phyloP scores from a whole-genome alignment of 2,329 filamentous ascomycete genomes.

The Fusarium bulbicola region DNA sequence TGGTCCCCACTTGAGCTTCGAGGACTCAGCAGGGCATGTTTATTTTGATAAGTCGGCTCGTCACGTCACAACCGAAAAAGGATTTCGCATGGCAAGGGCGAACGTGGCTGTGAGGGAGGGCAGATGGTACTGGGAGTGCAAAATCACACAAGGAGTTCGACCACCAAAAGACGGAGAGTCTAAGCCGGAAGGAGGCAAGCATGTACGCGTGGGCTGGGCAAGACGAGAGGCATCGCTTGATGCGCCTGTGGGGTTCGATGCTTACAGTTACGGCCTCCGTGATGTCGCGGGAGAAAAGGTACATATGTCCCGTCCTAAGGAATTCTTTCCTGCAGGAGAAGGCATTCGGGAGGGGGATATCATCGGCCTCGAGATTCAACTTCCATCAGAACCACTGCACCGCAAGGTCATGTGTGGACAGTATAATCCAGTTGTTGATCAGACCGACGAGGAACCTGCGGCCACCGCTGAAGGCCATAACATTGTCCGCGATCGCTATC shows the following conservation, averaged over 20 bases:
- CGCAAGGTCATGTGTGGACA: constrained; percentile 86
- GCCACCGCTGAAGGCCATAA: constrained; percentile 72
- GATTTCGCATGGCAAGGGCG: constrained; percentile 88
- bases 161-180: constrained; percentile 52
- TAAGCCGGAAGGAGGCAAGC: constrained; percentile 62
- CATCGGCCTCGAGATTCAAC: constrained; percentile 89
- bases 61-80: constrained; percentile 88
- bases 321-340: constrained; percentile 83
- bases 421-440: constrained; percentile 87
- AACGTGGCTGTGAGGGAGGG: constrained; percentile 93
- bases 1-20: constrained; percentile 86
- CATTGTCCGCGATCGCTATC: constrained; percentile 93
- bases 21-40: constrained; percentile 88
- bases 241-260: constrained; percentile 85
- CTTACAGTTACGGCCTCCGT: constrained; percentile 92
- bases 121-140: constrained; percentile 93
- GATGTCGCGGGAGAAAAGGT: constrained; percentile 92
- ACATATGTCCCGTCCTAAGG: constrained; percentile 91
- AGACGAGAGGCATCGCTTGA: constrained; percentile 83
- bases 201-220: constrained; percentile 87
- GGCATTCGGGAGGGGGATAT: constrained; percentile 90
- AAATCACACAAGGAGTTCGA: constrained; percentile 78
- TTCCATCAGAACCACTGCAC: constrained; percentile 86
- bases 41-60: constrained; percentile 80
- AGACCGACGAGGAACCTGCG: constrained; percentile 64